phyloP scores from a whole-genome alignment of 495 filamentous ascomycete genomes.

The Neurospora sp. region DNA sequence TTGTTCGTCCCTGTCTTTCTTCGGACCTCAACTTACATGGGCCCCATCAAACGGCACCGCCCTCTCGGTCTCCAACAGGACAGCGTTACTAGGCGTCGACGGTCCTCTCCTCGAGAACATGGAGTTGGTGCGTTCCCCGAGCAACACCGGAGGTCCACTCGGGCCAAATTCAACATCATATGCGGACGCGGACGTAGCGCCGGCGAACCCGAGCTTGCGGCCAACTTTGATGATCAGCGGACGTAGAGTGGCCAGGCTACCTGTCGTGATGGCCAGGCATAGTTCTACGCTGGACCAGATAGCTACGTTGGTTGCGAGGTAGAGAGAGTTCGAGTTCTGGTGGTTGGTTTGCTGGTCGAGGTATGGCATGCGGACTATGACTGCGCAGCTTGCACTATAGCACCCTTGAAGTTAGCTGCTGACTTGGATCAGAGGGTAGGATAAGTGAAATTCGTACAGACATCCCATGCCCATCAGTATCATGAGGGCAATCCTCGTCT shows the following conservation, averaged over 20 bases:
- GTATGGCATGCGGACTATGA: conserved; percentile 17
- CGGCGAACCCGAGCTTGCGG: neutral
- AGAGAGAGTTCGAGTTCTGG: conserved; percentile 16
- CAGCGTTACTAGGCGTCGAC: neutral
- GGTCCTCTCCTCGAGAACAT: neutral
- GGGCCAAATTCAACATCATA: neutral
- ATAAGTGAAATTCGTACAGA: conserved; percentile 6
- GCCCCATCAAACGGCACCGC: neutral
- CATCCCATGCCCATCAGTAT: conserved; percentile 13
- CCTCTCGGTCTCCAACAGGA: neutral
- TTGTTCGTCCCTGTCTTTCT: too few species aligned
- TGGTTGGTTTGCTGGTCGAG: conserved; percentile 1
- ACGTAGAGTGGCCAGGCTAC: conserved; percentile 20
- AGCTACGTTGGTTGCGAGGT: conserved; percentile 17
- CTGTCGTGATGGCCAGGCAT: conserved; percentile 24
- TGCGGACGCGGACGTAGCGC: neutral
- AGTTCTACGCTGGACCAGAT: conserved; percentile 24
- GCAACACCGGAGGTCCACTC: neutral
- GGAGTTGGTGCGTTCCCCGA: neutral
- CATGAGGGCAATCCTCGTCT: conserved; percentile 12
- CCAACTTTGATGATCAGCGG: conserved; percentile 12
- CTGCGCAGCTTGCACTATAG: conserved; percentile 21
- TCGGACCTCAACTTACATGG: neutral
- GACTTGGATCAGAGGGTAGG: neutral
- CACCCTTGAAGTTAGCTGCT: neutral